Percentiles rank a stretch among this genome's conserved stretches.
Conservation (phyloP, 2,329 filamentous ascomycete genomes). For the Colletotrichum sidae region DNA sequence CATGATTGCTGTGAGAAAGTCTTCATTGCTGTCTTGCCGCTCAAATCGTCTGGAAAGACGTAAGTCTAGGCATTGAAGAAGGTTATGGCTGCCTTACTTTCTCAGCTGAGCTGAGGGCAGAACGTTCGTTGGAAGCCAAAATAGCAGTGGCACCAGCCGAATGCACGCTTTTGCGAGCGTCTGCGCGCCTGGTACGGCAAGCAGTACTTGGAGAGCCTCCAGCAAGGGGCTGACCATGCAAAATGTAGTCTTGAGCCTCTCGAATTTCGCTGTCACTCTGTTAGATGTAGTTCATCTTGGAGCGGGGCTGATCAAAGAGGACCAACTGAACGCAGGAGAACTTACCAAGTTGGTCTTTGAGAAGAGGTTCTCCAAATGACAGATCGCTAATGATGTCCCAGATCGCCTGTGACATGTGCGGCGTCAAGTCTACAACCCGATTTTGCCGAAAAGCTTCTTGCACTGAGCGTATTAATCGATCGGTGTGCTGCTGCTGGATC, state of each 20-base stretch:
- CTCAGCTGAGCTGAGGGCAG: slow-evolving; percentile 6
- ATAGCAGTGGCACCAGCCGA: slow-evolving; percentile 3
- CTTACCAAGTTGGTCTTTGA: slow-evolving; percentile 16
- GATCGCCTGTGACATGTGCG: slow-evolving; percentile 1
- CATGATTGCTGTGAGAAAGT: slow-evolving; percentile 22
- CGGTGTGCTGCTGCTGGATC: slow-evolving; percentile 5
- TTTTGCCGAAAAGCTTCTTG: neutral
- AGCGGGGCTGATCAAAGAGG: neutral
- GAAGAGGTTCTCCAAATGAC: slow-evolving; percentile 19
- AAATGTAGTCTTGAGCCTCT: slow-evolving; percentile 8
- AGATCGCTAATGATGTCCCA: slow-evolving; percentile 23
- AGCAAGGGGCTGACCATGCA: slow-evolving; percentile 17
- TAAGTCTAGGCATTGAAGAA: neutral
- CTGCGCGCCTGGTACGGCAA: slow-evolving; percentile 11
- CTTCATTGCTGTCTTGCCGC: slow-evolving; percentile 5
- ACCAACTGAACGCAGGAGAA: neutral
- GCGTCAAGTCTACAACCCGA: slow-evolving; percentile 7
- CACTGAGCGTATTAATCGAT: neutral
- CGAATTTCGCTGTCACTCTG: neutral
- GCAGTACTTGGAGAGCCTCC: slow-evolving; percentile 16
- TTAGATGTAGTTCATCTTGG: neutral
- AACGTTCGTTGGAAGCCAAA: slow-evolving; percentile 19
- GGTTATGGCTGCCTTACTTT: slow-evolving; percentile 1
- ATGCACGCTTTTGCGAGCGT: neutral
- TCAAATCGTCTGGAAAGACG: neutral